A percentile compares a stretch with the other conserved stretches of the same genome.
These are phyloP conservation scores for Kodamaea kakaduensis DNA, from an alignment of 805 yeast genomes.

Conservation along the genomic window DNA sequence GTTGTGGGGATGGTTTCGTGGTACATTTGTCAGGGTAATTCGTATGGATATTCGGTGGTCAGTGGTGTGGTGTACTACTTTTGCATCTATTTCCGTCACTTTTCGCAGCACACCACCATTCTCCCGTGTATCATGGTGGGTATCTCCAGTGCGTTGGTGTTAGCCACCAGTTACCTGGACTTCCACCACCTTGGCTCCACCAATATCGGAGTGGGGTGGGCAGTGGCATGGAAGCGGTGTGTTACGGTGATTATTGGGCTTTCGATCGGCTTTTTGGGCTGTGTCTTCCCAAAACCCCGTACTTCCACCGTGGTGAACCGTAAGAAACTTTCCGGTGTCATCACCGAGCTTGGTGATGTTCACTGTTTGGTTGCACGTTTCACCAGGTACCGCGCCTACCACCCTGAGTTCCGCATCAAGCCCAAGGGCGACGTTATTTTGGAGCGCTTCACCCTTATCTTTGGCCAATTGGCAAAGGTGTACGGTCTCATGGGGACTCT, in stretches of 20 bases:
- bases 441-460: slow-evolving; percentile 19
- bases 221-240: slow-evolving; percentile 25
- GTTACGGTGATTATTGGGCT: slow-evolving; percentile 28
- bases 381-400: slow-evolving; percentile 20
- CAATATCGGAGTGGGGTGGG: slow-evolving; percentile 26
- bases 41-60: slow-evolving; percentile 29
- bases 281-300: slow-evolving; percentile 27
- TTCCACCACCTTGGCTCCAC: slow-evolving; percentile 14
- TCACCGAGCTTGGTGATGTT: slow-evolving; percentile 24
- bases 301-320: slow-evolving; percentile 27
- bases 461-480: slow-evolving; percentile 29
- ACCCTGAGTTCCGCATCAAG: slow-evolving; percentile 18
- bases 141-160: slow-evolving; percentile 26
- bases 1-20: slow-evolving; percentile 29
- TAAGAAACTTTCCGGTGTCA: slow-evolving; percentile 17
- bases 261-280: slow-evolving; percentile 27
- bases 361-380: slow-evolving; percentile 28
- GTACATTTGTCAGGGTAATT: slow-evolving; percentile 35
- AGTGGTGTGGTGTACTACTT: slow-evolving; percentile 22
- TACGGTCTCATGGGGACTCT: slow-evolving; percentile 22
- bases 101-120: slow-evolving; percentile 23
- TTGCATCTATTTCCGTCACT: slow-evolving; percentile 27
- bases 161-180: slow-evolving; percentile 34
- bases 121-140: slow-evolving; percentile 26
- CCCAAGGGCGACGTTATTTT: slow-evolving; percentile 20